Evolutionary conservation across 2,329 filamentous ascomycete genomes (phyloP), one percentile per base, ranked within the genome.

Genomic region (Macrophomina pseudophaseolina): DNA sequence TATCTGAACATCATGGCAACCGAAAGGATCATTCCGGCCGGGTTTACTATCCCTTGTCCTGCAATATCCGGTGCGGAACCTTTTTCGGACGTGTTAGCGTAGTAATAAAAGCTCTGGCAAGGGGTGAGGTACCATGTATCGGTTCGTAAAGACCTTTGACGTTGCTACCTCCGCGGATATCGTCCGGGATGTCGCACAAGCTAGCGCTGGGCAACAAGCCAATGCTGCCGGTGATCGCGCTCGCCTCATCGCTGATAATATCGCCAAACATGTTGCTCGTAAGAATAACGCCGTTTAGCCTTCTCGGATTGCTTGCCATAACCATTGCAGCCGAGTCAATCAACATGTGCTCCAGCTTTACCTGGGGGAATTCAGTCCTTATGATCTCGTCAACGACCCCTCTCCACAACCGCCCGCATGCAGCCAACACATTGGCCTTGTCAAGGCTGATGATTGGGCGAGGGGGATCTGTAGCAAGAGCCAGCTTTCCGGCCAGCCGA

Each of bases 311-410:
- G 89, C 97, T 97, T 75, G 98, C 87, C 91, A 98, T 93, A 72
- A 97, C 84, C 94, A 98, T 97, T 71, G 94, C 94, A n/a, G 94
- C 94, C 66, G 89, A 92, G 82, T 98, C 94, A 76, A 98, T 97
- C 60, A 98, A 86, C 78, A 98, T 94, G 79, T 97, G 94, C 70
- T 89, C 88, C 49, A 96, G 82, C 82, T 91, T 87, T 53, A 97
- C 81, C 78, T 94, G 88, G 2, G 94, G 93, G 82, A 96, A 98
- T 84, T 97, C 94, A 71, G 89, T 90, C 72, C 85, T 86, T 86
- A 97, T 94, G 67, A 93, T 86, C 81, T 97, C 92, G 48, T 87
- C 88, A 51, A 97, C 91, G 2, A 91, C 91, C 83, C 91, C 94
- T 68, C 94, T 86, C 94, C 94, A 98, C 73, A 98, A 83, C 49